A percentile compares a stretch with the other conserved stretches of the same genome.
Evolutionary conservation across 2,329 filamentous ascomycete species (phyloP).

Genomic region (Calonectria multiphialidica): DNA sequence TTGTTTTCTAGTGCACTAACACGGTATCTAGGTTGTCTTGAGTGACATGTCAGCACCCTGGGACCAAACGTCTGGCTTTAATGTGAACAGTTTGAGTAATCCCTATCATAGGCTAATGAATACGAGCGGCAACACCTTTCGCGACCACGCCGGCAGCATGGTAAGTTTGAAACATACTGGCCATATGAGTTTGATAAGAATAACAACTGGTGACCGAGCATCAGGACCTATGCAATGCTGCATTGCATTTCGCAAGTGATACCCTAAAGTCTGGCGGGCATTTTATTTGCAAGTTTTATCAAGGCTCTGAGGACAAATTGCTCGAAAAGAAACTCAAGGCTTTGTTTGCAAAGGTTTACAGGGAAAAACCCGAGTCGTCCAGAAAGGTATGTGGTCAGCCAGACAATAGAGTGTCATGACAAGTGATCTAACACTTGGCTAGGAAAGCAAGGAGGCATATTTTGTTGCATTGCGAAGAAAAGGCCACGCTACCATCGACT

Average conservation of each 20-base stretch:
- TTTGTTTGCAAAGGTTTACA: constrained; percentile 83
- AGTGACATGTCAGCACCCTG: constrained; percentile 99
- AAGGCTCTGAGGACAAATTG: constrained; percentile 85
- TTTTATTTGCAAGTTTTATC: constrained; percentile 98
- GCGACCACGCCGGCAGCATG: constrained; percentile 95
- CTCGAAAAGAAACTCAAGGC: constrained; percentile 81
- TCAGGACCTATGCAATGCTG: constrained; percentile 90
- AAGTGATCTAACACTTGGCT: neutral
- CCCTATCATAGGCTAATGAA: constrained; percentile 99
- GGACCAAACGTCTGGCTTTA: constrained; percentile 82
- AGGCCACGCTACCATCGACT: constrained; percentile 47
- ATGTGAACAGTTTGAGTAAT: constrained; percentile 92
- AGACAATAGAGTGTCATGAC: neutral
- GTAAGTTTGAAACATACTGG: constrained; percentile 63
- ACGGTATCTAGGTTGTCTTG: constrained; percentile 75
- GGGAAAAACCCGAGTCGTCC: constrained; percentile 93
- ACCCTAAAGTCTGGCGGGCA: constrained; percentile 86
- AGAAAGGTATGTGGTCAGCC: constrained; percentile 73
- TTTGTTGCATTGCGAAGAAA: constrained; percentile 85
- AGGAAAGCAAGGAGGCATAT: constrained; percentile 78
- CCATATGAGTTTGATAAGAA: neutral
- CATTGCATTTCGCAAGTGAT: constrained; percentile 86
- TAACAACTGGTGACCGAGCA: neutral
- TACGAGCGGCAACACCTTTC: constrained; percentile 87
- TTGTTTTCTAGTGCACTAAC: constrained; percentile 29